Evolutionary conservation across 2,329 filamentous ascomycete species (phyloP).

Genomic region (Penicillium sp.): DNA sequence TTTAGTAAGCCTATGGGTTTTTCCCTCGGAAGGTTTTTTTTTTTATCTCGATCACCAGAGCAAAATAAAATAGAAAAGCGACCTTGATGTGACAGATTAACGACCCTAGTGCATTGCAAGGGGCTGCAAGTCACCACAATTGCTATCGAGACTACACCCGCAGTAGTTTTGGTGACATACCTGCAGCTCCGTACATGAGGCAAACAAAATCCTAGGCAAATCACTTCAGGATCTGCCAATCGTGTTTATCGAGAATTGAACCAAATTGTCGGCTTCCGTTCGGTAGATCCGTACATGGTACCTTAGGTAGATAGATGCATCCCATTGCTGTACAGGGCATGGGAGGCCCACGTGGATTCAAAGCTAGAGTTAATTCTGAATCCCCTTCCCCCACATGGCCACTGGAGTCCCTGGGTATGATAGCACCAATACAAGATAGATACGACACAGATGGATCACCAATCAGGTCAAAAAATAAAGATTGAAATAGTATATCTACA

Average conservation of each 20-base stretch:
- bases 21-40: not conserved
- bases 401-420: not conserved
- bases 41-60: not conserved
- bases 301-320: not conserved
- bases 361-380: not conserved
- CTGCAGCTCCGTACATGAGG: conserved; percentile 2
- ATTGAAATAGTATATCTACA: conserved; percentile 24
- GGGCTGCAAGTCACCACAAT: conserved; percentile 17
- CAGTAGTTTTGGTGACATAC: not conserved
- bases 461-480: not conserved
- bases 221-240: not conserved
- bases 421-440: not conserved
- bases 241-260: not conserved
- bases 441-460: not conserved
- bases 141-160: conserved; percentile 15
- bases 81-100: not conserved
- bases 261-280: not conserved
- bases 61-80: not conserved
- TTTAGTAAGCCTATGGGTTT: not conserved
- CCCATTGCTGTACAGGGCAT: not conserved
- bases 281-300: not conserved
- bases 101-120: conserved; percentile 8
- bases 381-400: not conserved
- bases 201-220: not conserved
- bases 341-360: not conserved